A percentile compares a stretch with the other conserved stretches of the same genome.
Conservation (phyloP, 257 asterid species). For the Fraxinus pennsylvanica region DNA sequence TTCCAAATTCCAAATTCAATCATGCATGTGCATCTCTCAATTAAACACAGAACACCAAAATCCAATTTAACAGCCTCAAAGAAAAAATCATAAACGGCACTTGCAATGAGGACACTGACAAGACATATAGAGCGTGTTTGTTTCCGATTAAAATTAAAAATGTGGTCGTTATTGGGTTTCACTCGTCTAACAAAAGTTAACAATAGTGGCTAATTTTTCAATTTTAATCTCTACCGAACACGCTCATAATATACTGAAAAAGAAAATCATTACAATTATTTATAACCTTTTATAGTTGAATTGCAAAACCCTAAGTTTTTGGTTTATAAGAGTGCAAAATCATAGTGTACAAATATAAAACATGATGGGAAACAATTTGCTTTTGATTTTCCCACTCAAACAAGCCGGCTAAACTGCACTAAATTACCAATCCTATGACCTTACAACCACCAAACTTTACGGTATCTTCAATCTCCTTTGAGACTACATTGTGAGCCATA, state of each 20-base stretch:
- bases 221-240: too few species aligned
- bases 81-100: too few species aligned
- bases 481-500: neutral
- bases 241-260: neutral
- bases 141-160: too few species aligned
- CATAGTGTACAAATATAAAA: neutral
- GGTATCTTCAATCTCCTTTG: neutral
- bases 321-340: neutral
- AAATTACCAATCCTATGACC: neutral
- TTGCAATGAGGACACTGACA: too few species aligned
- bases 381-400: constrained; percentile 30
- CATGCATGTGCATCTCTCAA: too few species aligned
- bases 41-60: too few species aligned
- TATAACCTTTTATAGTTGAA: neutral
- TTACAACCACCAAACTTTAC: neutral
- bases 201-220: too few species aligned
- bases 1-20: too few species aligned
- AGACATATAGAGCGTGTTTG: too few species aligned
- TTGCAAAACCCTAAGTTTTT: neutral
- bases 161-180: too few species aligned
- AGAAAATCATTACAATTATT: neutral
- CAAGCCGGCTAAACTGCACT: neutral
- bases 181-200: too few species aligned
- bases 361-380: constrained; percentile 29
- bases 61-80: too few species aligned